Conservation (phyloP, 2,329 filamentous ascomycete genomes). For the Claviceps arundinis region DNA sequence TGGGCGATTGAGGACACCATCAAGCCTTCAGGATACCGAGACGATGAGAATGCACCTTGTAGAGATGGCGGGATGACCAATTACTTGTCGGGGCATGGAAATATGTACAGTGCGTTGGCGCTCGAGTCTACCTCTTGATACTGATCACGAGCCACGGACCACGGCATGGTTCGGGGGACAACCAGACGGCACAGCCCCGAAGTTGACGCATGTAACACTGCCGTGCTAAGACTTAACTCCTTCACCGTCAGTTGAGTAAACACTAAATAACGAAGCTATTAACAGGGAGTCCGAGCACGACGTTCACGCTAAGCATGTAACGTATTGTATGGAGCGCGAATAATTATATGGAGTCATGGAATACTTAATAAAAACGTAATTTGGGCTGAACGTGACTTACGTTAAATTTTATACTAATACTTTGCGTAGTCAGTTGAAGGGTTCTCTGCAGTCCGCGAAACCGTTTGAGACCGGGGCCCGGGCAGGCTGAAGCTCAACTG, state of each 20-base stretch:
- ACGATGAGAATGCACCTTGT: neutral
- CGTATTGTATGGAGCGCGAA: no score
- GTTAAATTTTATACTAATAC: no score
- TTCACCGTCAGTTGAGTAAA: neutral
- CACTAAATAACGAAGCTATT: no score
- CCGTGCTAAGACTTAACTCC: neutral
- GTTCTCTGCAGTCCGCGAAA: no score
- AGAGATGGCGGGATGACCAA: constrained; percentile 9
- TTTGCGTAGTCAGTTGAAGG: no score
- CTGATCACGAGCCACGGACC: neutral
- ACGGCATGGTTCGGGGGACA: neutral
- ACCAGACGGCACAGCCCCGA: neutral
- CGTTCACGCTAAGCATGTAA: no score
- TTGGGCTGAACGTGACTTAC: no score
- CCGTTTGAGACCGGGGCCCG: no score
- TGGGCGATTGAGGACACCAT: constrained; percentile 53
- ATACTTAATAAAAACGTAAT: no score
- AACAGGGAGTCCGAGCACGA: no score
- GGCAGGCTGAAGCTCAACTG: no score
- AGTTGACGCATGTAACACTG: neutral
- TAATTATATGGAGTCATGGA: no score
- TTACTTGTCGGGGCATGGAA: constrained; percentile 23
- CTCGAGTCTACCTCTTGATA: neutral
- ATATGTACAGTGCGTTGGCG: constrained; percentile 21
- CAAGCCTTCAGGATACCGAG: constrained; percentile 8